Percentiles rank a stretch among this genome's conserved stretches.
phyloP scores from a whole-genome alignment of 2,329 filamentous ascomycete genomes.

The Hypomyces rosellus region DNA sequence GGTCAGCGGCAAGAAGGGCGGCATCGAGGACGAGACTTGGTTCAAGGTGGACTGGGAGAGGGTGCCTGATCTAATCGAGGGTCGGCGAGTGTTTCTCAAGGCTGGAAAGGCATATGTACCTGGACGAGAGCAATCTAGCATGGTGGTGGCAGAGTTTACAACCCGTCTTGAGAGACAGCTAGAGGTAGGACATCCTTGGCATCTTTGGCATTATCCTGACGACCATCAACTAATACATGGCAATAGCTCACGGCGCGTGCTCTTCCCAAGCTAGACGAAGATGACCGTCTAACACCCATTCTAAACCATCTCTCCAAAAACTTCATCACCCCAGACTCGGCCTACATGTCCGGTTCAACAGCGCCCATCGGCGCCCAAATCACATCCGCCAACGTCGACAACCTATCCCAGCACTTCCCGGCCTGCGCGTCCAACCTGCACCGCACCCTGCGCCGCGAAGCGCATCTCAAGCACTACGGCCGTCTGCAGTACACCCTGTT shows the following conservation, averaged over 20 bases:
- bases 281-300: conserved; percentile 73
- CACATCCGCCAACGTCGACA: conserved; percentile 72
- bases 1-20: conserved; percentile 29
- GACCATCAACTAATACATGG: conserved; percentile 1
- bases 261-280: conserved; percentile 87
- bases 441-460: conserved; percentile 74
- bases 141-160: conserved; percentile 85
- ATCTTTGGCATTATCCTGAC: background rate
- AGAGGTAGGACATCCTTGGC: conserved; percentile 50
- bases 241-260: conserved; percentile 77
- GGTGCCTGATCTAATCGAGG: conserved; percentile 84
- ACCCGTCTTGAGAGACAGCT: conserved; percentile 72
- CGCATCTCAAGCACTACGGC: conserved; percentile 87
- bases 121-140: conserved; percentile 74
- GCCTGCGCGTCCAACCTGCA: conserved; percentile 94
- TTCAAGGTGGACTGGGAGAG: conserved; percentile 96
- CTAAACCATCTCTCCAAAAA: conserved; percentile 82
- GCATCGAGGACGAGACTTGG: conserved; percentile 72
- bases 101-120: conserved; percentile 89
- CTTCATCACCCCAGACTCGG: conserved; percentile 85
- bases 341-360: conserved; percentile 59
- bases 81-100: conserved; percentile 67
- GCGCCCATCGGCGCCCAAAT: conserved; percentile 66
- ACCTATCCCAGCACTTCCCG: conserved; percentile 74
- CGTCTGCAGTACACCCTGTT: conserved; percentile 94